Evolutionary conservation across 805 yeast genomes (phyloP).

Genomic region (Hanseniaspora lachancei): DNA sequence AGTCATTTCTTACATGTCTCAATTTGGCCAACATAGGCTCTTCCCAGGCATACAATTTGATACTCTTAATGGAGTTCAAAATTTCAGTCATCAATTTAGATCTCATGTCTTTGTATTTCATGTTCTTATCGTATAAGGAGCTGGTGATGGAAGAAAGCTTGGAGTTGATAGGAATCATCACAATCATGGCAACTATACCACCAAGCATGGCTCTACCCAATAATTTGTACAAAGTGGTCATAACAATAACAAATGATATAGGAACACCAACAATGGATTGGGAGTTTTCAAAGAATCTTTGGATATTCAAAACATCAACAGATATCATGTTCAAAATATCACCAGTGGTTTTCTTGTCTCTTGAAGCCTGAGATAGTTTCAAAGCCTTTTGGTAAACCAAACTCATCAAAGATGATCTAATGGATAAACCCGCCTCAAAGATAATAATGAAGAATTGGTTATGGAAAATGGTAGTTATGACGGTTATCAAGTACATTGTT

Average conservation of each 20-base stretch:
- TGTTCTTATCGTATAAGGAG: constrained; percentile 38
- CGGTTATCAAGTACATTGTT: constrained; percentile 48
- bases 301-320: constrained; percentile 58
- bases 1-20: constrained; percentile 40
- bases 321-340: constrained; percentile 69
- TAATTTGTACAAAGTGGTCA: constrained; percentile 41
- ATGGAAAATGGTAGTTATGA: constrained; percentile 46
- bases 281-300: constrained; percentile 42
- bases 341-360: constrained; percentile 51
- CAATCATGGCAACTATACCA: constrained; percentile 39
- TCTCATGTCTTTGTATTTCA: constrained; percentile 51
- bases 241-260: constrained; percentile 38
- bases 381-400: constrained; percentile 60
- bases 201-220: constrained; percentile 48
- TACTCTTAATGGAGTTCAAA: constrained; percentile 45
- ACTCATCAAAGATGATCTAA: constrained; percentile 53
- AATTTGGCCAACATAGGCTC: constrained; percentile 45
- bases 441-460: constrained; percentile 56
- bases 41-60: constrained; percentile 62
- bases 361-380: constrained; percentile 51
- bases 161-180: constrained; percentile 49
- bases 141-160: constrained; percentile 35
- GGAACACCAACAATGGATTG: constrained; percentile 50
- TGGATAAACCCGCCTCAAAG: constrained; percentile 48
- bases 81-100: constrained; percentile 48